Evolutionary conservation across 352 stramenopile genomes (phyloP), one percentile per base, ranked within the genome.

Genomic region (Phytophthora capsici): DNA sequence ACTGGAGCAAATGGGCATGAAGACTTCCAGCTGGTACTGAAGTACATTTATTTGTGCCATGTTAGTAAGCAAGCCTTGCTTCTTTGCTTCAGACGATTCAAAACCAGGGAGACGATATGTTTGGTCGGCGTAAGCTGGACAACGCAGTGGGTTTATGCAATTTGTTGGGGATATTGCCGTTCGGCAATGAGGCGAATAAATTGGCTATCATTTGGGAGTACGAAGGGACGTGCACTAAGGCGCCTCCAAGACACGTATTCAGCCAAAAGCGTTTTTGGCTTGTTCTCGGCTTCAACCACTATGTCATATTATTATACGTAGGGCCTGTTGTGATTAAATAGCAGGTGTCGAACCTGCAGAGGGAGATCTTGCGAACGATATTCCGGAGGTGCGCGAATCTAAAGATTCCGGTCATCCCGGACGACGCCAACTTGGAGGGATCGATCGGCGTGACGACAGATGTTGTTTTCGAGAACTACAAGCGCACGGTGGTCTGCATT

Each of bases 161-260:
- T 58, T 84, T 17, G 54, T 73, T 8, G 71, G 62, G 4, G 65
- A 86, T 38, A 51, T 86, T n/a, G 77, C 72, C 3, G 57, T 86
- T 43, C 74, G 66, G 10, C 60, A 70, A 10, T 86, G 69, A 84
- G 32, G 60, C 60, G 20, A 53, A 79, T 12, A 66, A 78, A 22
- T 51, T 82, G 38, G 78, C 77, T 17, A 80, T 77, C 20, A 67
- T 84, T 13, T 86, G 77, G 74, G 77, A 84, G 43, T 86, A 68
- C 54, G 37, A 73, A n/a, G 77, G 4, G 52, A 61, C 43, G 47
- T 76, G 6, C 51, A 63, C 10, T 41, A 68, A 17, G 59, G 51
- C 20, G 70, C 73, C n/a, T 57, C 63, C 0, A 54, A 66, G n/a
- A 69, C 73, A 1, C 72, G 65, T 4, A 49, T 86, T 19, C 60